Conservation (phyloP, 768 basidiomycete genomes). For the Amanita pallidorosea region DNA sequence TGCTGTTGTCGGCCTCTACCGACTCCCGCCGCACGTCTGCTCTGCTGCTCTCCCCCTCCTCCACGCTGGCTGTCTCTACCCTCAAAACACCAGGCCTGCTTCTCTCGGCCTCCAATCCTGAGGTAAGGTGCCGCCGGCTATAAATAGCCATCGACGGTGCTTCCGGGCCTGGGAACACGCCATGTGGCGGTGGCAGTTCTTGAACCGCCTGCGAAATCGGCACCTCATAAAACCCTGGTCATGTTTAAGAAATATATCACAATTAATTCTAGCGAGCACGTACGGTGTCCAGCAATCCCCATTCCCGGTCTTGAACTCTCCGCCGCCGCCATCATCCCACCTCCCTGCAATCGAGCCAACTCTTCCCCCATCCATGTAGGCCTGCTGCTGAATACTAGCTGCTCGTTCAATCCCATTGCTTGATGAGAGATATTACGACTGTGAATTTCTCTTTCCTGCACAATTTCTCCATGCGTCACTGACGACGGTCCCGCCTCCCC, state of each 20-base stretch:
- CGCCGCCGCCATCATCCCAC: not conserved
- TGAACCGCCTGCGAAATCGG: not conserved
- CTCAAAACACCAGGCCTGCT: not conserved
- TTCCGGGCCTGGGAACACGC: constrained; percentile 6
- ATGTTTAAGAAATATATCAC: not conserved
- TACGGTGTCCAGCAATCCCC: constrained; percentile 1
- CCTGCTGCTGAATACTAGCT: constrained; percentile 3
- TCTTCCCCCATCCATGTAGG: constrained; percentile 3
- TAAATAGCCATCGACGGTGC: not conserved
- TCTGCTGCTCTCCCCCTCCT: constrained; percentile 11
- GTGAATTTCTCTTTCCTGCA: constrained; percentile 13
- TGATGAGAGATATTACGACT: constrained; percentile 8
- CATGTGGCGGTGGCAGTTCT: constrained; percentile 7
- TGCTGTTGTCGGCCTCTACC: constrained; percentile 11
- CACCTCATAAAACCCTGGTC: constrained; percentile 4
- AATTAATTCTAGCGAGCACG: not conserved
- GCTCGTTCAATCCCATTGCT: not conserved
- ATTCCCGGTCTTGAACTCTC: not conserved
- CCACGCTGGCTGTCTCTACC: not conserved
- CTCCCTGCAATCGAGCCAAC: not conserved
- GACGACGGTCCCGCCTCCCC: constrained; percentile 37
- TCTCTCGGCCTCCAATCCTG: not conserved
- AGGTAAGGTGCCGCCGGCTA: constrained; percentile 1
- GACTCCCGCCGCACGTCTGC: constrained; percentile 19
- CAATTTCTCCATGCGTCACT: constrained; percentile 14